Percentiles rank a stretch among this genome's conserved stretches.
Evolutionary conservation across 164 flowering plant species (phyloP).

Genomic region (Buxus sempervirens): DNA sequence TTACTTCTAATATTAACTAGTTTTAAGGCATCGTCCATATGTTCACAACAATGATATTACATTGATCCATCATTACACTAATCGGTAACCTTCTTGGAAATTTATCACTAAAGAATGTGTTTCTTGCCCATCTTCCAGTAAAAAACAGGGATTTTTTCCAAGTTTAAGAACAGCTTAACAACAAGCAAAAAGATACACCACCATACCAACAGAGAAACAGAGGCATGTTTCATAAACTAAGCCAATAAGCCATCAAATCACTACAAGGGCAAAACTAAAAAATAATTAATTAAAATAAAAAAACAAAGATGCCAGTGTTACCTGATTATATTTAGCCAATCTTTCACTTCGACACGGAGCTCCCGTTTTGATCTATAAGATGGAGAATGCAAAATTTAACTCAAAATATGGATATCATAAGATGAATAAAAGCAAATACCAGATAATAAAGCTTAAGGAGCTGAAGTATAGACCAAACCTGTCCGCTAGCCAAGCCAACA

Average conservation of each 20-base stretch:
- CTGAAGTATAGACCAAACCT: conserved; percentile 35
- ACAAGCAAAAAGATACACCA: not conserved
- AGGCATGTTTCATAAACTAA: not conserved
- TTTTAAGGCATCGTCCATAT: no score
- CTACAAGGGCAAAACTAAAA: not conserved
- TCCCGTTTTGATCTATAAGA: conserved; percentile 81
- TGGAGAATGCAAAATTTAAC: conserved; percentile 10
- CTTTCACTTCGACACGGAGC: conserved; percentile 97
- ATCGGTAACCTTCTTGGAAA: not conserved
- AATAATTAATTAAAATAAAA: no score
- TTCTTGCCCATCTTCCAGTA: not conserved
- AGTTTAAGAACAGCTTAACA: not conserved
- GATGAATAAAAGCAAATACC: not conserved
- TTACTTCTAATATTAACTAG: no score
- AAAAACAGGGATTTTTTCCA: not conserved
- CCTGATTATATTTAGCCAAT: conserved; percentile 95
- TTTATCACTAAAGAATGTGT: not conserved
- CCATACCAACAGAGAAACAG: not conserved
- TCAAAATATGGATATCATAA: not conserved
- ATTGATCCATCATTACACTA: no score
- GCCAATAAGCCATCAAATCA: not conserved
- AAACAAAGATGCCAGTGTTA: conserved; percentile 17
- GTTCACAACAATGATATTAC: no score
- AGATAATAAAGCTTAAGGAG: not conserved
- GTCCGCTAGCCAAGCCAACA: conserved; percentile 97